These are phyloP conservation scores for Penicillium daleae DNA, from an alignment of 495 filamentous ascomycete genomes.

Conservation along the genomic window DNA sequence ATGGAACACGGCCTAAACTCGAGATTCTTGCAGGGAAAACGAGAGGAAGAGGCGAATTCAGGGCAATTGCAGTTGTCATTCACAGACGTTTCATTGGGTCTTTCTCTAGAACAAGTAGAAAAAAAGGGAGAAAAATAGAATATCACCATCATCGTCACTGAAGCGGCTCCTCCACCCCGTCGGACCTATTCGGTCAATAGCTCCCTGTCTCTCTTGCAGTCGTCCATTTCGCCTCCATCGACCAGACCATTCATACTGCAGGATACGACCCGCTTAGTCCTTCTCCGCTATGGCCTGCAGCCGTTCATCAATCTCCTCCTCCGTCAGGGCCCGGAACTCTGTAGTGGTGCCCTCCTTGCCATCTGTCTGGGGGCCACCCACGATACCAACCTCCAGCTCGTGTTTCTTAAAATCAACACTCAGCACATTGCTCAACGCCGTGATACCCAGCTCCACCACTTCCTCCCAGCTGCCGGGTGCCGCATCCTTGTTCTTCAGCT, in stretches of 20 bases:
- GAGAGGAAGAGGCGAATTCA: slow-evolving; percentile 11
- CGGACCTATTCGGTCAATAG: slow-evolving; percentile 5
- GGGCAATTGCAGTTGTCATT: slow-evolving; percentile 20
- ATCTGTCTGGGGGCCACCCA: slow-evolving; percentile 78
- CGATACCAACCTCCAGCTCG: slow-evolving; percentile 96
- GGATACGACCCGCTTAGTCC: slow-evolving; percentile 62
- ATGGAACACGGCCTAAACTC: slow-evolving; percentile 24
- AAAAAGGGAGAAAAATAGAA: slow-evolving; percentile 25
- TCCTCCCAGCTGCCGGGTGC: slow-evolving; percentile 95
- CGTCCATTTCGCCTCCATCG: neutral
- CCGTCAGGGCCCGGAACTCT: slow-evolving; percentile 84
- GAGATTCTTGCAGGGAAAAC: slow-evolving; percentile 19
- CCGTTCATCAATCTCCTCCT: slow-evolving; percentile 97
- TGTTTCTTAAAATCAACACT: slow-evolving; percentile 99
- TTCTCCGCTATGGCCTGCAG: slow-evolving; percentile 98
- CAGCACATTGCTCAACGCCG: slow-evolving; percentile 89
- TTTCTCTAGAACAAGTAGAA: slow-evolving; percentile 17
- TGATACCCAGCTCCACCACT: slow-evolving; percentile 94
- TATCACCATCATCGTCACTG: slow-evolving; percentile 15
- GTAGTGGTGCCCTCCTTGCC: slow-evolving; percentile 78
- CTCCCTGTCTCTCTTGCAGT: neutral
- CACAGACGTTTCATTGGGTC: slow-evolving; percentile 23
- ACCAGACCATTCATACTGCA: slow-evolving; percentile 7
- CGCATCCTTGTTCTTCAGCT: slow-evolving; percentile 98
- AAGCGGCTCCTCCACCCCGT: neutral